These are phyloP conservation scores for Saprolegnia parasitica DNA, from an alignment of 352 stramenopile species.

Conservation along the genomic window DNA sequence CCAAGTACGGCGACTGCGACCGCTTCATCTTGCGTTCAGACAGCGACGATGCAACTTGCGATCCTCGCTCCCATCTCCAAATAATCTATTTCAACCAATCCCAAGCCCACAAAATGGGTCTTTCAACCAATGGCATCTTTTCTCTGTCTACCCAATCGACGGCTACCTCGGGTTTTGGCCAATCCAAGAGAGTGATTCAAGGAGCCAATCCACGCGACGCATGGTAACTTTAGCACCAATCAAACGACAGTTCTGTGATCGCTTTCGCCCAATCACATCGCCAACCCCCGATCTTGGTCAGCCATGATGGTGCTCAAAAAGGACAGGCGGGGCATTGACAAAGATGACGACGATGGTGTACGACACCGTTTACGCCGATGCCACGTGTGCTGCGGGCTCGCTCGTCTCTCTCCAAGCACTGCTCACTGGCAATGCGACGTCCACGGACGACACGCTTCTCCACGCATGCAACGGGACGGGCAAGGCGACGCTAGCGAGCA, in stretches of 20 bases:
- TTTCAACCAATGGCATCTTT: background rate
- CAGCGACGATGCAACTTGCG: constrained; percentile 9
- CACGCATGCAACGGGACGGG: background rate
- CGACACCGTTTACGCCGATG: background rate
- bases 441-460: too few relatives aligned
- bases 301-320: background rate
- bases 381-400: background rate
- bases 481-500: too few relatives aligned
- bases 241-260: background rate
- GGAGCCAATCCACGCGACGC: background rate
- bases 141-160: background rate
- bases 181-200: background rate
- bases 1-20: constrained; percentile 4
- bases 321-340: background rate
- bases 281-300: constrained; percentile 12
- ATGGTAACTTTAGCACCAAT: background rate
- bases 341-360: background rate
- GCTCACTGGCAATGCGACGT: background rate
- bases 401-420: background rate
- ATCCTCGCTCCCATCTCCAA: background rate
- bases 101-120: background rate
- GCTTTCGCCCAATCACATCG: background rate
- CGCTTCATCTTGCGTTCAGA: constrained; percentile 12
- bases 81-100: background rate
- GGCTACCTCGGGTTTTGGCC: background rate